A percentile compares a stretch with the other conserved stretches of the same genome.
These are phyloP conservation scores for Phascolomyces articulosus DNA, from an alignment of 371 early-diverging fungal genomes.

Conservation along the genomic window DNA sequence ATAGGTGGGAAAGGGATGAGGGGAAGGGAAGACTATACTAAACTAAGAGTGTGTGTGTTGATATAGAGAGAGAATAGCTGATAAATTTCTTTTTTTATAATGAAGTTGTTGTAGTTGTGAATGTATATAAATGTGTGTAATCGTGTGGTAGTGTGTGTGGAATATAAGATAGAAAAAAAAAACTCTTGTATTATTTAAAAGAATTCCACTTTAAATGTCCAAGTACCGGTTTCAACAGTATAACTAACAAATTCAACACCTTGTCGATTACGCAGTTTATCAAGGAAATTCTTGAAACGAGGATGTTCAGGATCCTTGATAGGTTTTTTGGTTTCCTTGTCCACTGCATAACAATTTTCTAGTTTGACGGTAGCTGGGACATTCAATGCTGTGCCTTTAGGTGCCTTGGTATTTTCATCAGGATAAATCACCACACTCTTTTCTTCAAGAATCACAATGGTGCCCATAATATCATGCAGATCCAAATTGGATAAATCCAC, in stretches of 20 bases:
- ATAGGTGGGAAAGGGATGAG: too few relatives aligned
- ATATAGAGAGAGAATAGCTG: too few relatives aligned
- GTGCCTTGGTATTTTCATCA: conserved; percentile 74
- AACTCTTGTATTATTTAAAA: too few relatives aligned
- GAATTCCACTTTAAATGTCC: conserved; percentile 89
- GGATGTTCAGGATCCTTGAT: conserved; percentile 73
- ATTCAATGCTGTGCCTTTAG: conserved; percentile 87
- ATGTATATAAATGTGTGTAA: too few relatives aligned
- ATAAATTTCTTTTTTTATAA: too few relatives aligned
- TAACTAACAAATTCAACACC: conserved; percentile 83
- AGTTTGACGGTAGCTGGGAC: conserved; percentile 84
- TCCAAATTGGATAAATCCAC: conserved; percentile 79
- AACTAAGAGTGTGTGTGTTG: too few relatives aligned
- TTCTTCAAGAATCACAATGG: conserved; percentile 72
- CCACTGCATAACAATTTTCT: conserved; percentile 80
- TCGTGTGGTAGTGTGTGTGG: too few relatives aligned
- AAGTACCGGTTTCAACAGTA: conserved; percentile 72
- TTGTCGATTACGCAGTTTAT: conserved; percentile 64
- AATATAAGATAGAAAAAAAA: too few relatives aligned
- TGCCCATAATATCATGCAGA: conserved; percentile 79
- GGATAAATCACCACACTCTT: conserved; percentile 84
- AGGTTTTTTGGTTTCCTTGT: conserved; percentile 72
- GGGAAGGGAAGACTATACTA: too few relatives aligned
- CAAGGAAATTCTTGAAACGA: conserved; percentile 69
- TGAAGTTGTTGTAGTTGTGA: too few relatives aligned